phyloP scores from a whole-genome alignment of 2,329 filamentous ascomycete species.

The Coniella vitis region DNA sequence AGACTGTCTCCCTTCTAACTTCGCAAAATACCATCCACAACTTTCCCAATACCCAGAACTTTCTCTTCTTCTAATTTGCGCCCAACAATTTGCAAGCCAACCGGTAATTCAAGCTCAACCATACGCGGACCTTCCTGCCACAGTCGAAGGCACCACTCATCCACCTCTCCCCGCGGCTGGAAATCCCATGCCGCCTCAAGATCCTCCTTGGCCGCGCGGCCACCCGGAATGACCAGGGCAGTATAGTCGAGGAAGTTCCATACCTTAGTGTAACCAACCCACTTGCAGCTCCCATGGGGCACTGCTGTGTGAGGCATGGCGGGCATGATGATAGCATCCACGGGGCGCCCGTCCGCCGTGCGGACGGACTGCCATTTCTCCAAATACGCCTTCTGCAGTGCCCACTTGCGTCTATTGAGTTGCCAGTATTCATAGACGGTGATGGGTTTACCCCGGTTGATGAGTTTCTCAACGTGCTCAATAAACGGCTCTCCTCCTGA shows the following conservation, averaged over 20 bases:
- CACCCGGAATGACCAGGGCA: conserved; percentile 49
- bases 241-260: conserved; percentile 59
- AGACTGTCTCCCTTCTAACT: too few relatives aligned
- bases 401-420: conserved; percentile 51
- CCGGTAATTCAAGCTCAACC: conserved; percentile 32
- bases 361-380: conserved; percentile 49
- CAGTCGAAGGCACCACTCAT: conserved; percentile 43
- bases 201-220: conserved; percentile 34
- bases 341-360: conserved; percentile 34
- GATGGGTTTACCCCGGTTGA: conserved; percentile 45
- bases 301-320: conserved; percentile 55
- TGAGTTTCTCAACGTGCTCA: conserved; percentile 49
- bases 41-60: conserved; percentile 36
- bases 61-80: conserved; percentile 49
- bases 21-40: conserved; percentile 24
- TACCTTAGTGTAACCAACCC: conserved; percentile 54
- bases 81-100: conserved; percentile 47
- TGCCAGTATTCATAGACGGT: conserved; percentile 63
- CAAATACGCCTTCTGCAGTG: conserved; percentile 48
- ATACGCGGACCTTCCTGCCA: conserved; percentile 36
- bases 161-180: conserved; percentile 40
- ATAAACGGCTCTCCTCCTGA: conserved; percentile 53
- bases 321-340: conserved; percentile 52
- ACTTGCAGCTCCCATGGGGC: conserved; percentile 32
- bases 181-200: conserved; percentile 32